These are phyloP conservation scores for Penicillium sp. DNA, from an alignment of 2,329 filamentous ascomycete species.

Conservation along the genomic window DNA sequence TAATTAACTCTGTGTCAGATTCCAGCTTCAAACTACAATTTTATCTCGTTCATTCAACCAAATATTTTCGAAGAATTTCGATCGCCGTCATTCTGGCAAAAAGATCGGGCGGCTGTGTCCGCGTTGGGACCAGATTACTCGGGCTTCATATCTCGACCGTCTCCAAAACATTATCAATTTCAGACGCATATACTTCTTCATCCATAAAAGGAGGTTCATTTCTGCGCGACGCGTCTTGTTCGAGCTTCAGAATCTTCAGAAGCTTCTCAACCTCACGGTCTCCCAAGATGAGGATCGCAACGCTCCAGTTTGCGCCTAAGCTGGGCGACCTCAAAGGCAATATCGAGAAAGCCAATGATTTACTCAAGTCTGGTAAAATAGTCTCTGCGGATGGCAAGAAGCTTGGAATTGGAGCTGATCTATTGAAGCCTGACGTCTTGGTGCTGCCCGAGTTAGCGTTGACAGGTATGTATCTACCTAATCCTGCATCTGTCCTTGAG, in stretches of 20 bases:
- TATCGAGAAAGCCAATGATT: conserved; percentile 43
- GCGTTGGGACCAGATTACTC: conserved; percentile 9
- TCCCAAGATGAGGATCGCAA: conserved; percentile 47
- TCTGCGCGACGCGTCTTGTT: neutral
- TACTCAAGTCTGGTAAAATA: conserved; percentile 40
- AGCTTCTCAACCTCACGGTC: conserved; percentile 13
- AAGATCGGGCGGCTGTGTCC: conserved; percentile 6
- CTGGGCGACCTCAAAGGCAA: conserved; percentile 48
- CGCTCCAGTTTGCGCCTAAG: conserved; percentile 46
- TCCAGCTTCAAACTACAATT: neutral
- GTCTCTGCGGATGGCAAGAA: conserved; percentile 13
- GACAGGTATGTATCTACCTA: conserved; percentile 45
- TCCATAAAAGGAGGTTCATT: neutral
- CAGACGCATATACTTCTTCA: neutral
- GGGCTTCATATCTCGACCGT: conserved; percentile 1
- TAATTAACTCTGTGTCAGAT: neutral
- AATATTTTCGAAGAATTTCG: neutral
- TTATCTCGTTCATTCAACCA: neutral
- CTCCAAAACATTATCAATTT: neutral
- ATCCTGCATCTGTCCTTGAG: neutral
- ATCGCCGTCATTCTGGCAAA: conserved; percentile 13
- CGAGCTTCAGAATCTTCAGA: neutral
- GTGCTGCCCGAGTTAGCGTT: conserved; percentile 64
- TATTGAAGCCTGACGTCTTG: conserved; percentile 53
- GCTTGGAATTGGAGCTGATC: conserved; percentile 20